A percentile compares a stretch with the other conserved stretches of the same genome.
Evolutionary conservation across 768 basidiomycete species (phyloP).

Genomic region (Tylopilus rubrobrunneus): DNA sequence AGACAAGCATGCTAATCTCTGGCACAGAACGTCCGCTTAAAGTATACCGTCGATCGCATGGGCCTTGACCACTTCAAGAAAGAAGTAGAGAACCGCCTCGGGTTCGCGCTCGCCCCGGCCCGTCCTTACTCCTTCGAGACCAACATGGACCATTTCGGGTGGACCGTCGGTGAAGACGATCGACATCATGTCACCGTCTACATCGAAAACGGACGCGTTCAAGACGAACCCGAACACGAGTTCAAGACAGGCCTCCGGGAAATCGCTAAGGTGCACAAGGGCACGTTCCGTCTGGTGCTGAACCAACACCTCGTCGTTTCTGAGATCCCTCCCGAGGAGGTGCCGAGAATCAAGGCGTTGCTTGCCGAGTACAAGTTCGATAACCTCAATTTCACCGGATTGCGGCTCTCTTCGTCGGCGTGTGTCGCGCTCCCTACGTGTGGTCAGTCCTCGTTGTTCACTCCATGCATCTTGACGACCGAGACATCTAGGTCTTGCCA

Average conservation of each 20-base stretch:
- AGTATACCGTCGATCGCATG: conserved; percentile 97
- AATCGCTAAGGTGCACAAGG: conserved; percentile 93
- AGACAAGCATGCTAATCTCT: conserved; percentile 10
- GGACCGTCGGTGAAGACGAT: conserved; percentile 84
- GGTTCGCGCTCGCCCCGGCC: conserved; percentile 69
- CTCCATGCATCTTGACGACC: background rate
- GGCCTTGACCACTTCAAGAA: conserved; percentile 82
- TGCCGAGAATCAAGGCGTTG: conserved; percentile 73
- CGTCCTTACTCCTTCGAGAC: conserved; percentile 78
- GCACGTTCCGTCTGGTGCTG: conserved; percentile 86
- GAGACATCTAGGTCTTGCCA: conserved; percentile 50
- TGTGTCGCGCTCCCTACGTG: conserved; percentile 99
- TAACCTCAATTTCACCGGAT: conserved; percentile 71
- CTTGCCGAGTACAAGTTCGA: conserved; percentile 87
- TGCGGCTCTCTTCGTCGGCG: conserved; percentile 87
- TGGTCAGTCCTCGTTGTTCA: conserved; percentile 35
- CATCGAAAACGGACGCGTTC: conserved; percentile 97
- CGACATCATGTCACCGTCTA: conserved; percentile 89
- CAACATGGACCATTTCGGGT: conserved; percentile 94
- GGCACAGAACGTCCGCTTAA: conserved; percentile 76
- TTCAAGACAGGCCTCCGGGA: conserved; percentile 93
- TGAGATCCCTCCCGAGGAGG: conserved; percentile 70
- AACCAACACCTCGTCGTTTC: conserved; percentile 94
- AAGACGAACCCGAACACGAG: conserved; percentile 84
- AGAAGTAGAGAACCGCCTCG: conserved; percentile 87